Evolutionary conservation across 495 filamentous ascomycete genomes (phyloP).

Genomic region (Talaromyces ruber): DNA sequence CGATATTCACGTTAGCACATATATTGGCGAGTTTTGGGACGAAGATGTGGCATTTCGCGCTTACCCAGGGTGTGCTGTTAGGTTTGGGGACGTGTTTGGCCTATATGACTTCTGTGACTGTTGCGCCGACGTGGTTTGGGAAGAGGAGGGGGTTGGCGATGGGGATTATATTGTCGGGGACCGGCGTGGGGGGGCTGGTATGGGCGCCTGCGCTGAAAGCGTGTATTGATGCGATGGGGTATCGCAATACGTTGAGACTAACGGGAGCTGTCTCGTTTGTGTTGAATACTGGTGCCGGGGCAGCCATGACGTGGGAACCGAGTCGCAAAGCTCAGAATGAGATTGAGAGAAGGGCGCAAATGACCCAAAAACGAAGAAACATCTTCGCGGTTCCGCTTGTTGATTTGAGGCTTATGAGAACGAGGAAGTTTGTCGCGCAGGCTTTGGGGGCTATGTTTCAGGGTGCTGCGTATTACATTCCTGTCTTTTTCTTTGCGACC

Average conservation of each 20-base stretch:
- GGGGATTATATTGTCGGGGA: constrained; percentile 36
- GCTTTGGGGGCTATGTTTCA: constrained; percentile 28
- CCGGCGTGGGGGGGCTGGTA: constrained; percentile 37
- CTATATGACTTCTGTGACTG: constrained; percentile 38
- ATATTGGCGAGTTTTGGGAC: constrained; percentile 27
- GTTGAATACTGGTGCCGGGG: constrained; percentile 17
- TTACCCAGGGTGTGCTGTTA: constrained; percentile 6
- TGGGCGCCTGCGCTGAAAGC: constrained; percentile 12
- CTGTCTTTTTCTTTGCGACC: constrained; percentile 15
- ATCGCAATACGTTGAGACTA: constrained; percentile 53
- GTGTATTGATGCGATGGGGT: constrained; percentile 33
- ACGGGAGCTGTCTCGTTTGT: constrained; percentile 31
- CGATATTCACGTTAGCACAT: constrained; percentile 18
- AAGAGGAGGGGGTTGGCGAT: constrained; percentile 38
- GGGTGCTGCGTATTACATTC: constrained; percentile 13
- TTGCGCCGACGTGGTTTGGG: constrained; percentile 41
- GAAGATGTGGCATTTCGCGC: constrained; percentile 10
- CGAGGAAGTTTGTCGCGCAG: constrained; percentile 18
- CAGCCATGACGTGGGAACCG: constrained; percentile 39
- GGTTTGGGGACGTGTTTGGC: constrained; percentile 19
- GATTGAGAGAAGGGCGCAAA: constrained; percentile 13
- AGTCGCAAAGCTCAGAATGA: constrained; percentile 28
- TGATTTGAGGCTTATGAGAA: constrained; percentile 20
- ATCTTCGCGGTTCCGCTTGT: constrained; percentile 30
- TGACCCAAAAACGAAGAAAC: constrained; percentile 19